Percentiles rank a stretch among this genome's conserved stretches.
Conservation (phyloP, 495 filamentous ascomycete genomes). For the Xylaria curta region DNA sequence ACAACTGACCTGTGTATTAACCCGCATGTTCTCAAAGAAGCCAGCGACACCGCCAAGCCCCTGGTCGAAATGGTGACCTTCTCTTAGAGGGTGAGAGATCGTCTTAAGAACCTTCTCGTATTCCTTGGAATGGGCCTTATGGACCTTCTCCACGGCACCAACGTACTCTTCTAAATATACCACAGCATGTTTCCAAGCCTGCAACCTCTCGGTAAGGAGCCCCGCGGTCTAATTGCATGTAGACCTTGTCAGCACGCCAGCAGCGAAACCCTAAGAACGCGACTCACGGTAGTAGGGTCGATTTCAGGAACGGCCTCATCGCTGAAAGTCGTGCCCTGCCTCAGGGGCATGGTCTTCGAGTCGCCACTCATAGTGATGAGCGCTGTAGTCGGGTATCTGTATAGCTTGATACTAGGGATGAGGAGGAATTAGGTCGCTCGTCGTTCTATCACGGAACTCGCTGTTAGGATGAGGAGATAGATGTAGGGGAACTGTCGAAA, state of each 20-base stretch:
- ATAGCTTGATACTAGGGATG: neutral
- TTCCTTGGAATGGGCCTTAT: slow-evolving; percentile 87
- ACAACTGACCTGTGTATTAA: slow-evolving; percentile 78
- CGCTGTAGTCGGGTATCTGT: neutral
- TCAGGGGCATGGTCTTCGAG: slow-evolving; percentile 57
- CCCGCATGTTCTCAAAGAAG: slow-evolving; percentile 90
- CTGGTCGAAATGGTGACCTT: slow-evolving; percentile 92
- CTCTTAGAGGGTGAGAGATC: slow-evolving; percentile 81
- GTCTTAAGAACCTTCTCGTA: slow-evolving; percentile 96
- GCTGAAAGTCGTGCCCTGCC: slow-evolving; percentile 61
- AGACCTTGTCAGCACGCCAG: slow-evolving; percentile 25
- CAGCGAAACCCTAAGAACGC: slow-evolving; percentile 8
- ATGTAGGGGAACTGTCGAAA: neutral
- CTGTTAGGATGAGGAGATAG: neutral
- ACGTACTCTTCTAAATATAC: slow-evolving; percentile 92
- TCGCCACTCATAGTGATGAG: slow-evolving; percentile 42
- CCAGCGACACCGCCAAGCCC: slow-evolving; percentile 81
- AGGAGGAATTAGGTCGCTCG: neutral
- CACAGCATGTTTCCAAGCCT: slow-evolving; percentile 94
- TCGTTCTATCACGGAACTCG: neutral
- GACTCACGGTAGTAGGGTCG: slow-evolving; percentile 76
- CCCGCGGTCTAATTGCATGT: slow-evolving; percentile 63
- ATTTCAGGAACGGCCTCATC: slow-evolving; percentile 73
- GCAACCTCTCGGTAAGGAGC: slow-evolving; percentile 81
- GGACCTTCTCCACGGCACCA: slow-evolving; percentile 77